These are phyloP conservation scores for Arachis monticola DNA, from an alignment of 331 rosid genomes.

Conservation along the genomic window DNA sequence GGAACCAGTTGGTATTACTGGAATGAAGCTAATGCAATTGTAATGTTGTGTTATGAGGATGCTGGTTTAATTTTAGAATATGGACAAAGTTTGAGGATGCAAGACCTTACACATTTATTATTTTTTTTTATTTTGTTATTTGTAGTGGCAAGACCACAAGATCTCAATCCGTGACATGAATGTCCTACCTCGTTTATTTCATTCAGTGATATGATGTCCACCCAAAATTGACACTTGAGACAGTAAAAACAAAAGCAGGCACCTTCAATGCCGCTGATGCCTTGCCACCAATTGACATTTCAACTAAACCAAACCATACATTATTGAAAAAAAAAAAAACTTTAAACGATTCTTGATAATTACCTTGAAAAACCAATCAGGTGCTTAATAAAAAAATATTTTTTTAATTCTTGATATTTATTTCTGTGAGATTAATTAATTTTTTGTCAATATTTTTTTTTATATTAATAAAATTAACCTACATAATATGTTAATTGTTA, in stretches of 20 bases:
- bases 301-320: background rate
- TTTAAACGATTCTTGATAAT: too few species aligned
- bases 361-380: background rate
- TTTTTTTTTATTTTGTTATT: background rate
- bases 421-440: too few species aligned
- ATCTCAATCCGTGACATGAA: constrained; percentile 23
- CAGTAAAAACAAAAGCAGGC: constrained; percentile 15
- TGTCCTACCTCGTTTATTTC: constrained; percentile 30
- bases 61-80: background rate
- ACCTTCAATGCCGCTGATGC: background rate
- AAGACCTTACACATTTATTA: constrained; percentile 24
- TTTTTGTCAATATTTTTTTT: too few species aligned
- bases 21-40: constrained; percentile 7
- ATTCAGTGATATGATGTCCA: constrained; percentile 37
- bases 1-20: background rate
- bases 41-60: too few species aligned
- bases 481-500: too few species aligned
- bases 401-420: too few species aligned
- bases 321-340: too few species aligned
- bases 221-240: constrained; percentile 33
- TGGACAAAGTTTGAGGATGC: constrained; percentile 32
- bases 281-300: constrained; percentile 15
- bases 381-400: too few species aligned
- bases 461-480: too few species aligned
- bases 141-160: constrained; percentile 20